A percentile compares a stretch with the other conserved stretches of the same genome.
phyloP scores from a whole-genome alignment of 2,329 filamentous ascomycete species.

The Fusarium dlaminii region DNA sequence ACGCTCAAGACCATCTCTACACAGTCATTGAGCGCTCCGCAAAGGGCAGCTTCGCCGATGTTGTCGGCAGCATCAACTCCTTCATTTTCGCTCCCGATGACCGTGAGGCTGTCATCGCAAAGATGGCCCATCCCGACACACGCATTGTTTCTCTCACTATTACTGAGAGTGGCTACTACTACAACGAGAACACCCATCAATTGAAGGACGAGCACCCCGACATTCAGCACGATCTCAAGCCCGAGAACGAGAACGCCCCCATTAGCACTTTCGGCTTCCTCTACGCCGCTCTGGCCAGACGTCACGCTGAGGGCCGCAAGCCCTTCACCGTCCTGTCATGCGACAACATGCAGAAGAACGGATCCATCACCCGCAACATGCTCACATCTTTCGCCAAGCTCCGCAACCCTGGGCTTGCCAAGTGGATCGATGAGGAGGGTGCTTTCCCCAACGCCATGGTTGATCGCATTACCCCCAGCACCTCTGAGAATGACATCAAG shows the following conservation, averaged over 20 bases:
- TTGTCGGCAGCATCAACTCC: constrained; percentile 62
- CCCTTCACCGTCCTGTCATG: constrained; percentile 65
- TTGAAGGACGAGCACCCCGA: constrained; percentile 58
- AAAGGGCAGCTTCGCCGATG: constrained; percentile 57
- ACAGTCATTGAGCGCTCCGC: constrained; percentile 65
- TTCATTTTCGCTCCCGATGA: constrained; percentile 63
- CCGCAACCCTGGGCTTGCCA: constrained; percentile 57
- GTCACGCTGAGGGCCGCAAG: constrained; percentile 56
- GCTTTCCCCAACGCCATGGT: constrained; percentile 66
- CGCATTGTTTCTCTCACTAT: constrained; percentile 65
- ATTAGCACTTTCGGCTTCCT: constrained; percentile 63
- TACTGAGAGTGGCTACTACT: constrained; percentile 66
- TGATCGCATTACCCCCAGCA: constrained; percentile 64
- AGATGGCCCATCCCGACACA: constrained; percentile 64
- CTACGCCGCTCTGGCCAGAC: constrained; percentile 59
- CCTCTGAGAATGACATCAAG: constrained; percentile 55
- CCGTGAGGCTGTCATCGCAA: constrained; percentile 61
- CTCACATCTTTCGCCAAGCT: constrained; percentile 59
- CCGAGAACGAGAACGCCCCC: constrained; percentile 55
- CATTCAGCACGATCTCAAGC: constrained; percentile 59
- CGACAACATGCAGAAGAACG: constrained; percentile 68
- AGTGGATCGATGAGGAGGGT: constrained; percentile 59
- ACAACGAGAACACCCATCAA: constrained; percentile 67
- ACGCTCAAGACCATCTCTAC: constrained; percentile 61
- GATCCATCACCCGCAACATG: constrained; percentile 62